Base-by-base conservation (phyloP, 108 stramenopile species). In the Skeletonema costatum region DNA sequence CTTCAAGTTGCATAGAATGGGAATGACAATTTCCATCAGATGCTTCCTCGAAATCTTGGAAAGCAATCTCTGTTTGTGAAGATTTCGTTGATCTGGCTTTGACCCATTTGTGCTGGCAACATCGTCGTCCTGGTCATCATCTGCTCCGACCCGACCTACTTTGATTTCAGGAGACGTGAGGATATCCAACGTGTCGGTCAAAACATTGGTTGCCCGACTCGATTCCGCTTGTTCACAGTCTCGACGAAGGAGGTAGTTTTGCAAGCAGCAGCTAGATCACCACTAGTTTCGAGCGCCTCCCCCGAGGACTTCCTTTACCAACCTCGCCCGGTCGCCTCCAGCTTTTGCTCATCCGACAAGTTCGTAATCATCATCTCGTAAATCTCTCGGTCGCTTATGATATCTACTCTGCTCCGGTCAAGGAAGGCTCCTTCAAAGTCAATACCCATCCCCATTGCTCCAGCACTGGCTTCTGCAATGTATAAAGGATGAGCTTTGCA, bases 401-500 rank as follows among this genome's bases (percentile, higher is more conserved):
- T 79, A 69, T 32, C 87, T 84, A 21, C n/a, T 75, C 70, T 25
- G 71, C 66, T 29, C 92, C 91, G 62, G 62, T 53, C 67, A 33
- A 92, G 77, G 39, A 83, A 33, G 10, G 73, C 65, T 38, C 76
- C 64, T 58, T 82, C 69, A 59, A 73, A 80, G 62, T 73, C 77
- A 33, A 92, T 89, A 30, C 87, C 81, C 44, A 86, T 80, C 36
- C 36, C 92, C 93, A 64, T 74, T 88, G 44, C 92, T 3, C 90
- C 91, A 32, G 82, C 82, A 31, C 58, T 77, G 12, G 92, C 83
- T 25, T 93, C 93, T 12, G 94, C 85, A 35, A 86, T 78, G 62
- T 92, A 95, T 32, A 96, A 87, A 5, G 96, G 94, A 77, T 98
- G 98, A 25, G 92, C 95, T 63, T 88, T 89, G 73, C 97, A 97